Evolutionary conservation across 768 basidiomycete genomes (phyloP), one percentile per base, ranked within the genome.

Genomic region (Ephemerocybe angulata): DNA sequence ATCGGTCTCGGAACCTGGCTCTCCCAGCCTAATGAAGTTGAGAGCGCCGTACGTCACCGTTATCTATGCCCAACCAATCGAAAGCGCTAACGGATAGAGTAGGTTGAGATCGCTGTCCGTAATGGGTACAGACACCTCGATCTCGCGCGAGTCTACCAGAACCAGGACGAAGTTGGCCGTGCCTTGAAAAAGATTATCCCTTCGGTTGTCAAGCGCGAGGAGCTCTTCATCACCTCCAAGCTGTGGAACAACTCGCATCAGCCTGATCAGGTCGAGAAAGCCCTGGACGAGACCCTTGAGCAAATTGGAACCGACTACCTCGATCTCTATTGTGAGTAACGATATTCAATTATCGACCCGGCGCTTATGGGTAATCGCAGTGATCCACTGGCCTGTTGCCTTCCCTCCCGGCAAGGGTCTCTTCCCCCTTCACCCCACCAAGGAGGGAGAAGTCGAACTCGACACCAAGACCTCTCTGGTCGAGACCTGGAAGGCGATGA

Each of bases 1-100:
- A 83, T 93, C 61, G 92, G 92, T 37, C 76, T 92, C 33, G 92
- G 91, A 4, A 91, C 90, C 17, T 93, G 89, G 89, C 75, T 85
- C 53, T 86, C 88, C 6, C 75, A 85, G 64, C 85, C 85, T 8
- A 75, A 83, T 25, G 87, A 93, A 65, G 91, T 92, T 56, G 85
- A 87, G 70, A 74, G 76, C 31, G 85, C 87, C 41, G 88, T 89
- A 65, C 35, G 72, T 65, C n/a, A 53, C 37, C 10, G 27, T 11
- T 17, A 13, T 33, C 19, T 29, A 30, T 31, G 47, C 1, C 2
- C 28, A 31, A n/a, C n/a, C 11, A 30, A 49, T 15, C 17, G 6
- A 13, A 49, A 24, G 22, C 7, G 12, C 4, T 29, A 27, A 41
- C 19, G 43, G 19, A 7, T 12, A 33, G 7, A 28, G 6, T 57